Evolutionary conservation across 202 grass and related monocot species (phyloP).

Genomic region (Saccharum hybrid): DNA sequence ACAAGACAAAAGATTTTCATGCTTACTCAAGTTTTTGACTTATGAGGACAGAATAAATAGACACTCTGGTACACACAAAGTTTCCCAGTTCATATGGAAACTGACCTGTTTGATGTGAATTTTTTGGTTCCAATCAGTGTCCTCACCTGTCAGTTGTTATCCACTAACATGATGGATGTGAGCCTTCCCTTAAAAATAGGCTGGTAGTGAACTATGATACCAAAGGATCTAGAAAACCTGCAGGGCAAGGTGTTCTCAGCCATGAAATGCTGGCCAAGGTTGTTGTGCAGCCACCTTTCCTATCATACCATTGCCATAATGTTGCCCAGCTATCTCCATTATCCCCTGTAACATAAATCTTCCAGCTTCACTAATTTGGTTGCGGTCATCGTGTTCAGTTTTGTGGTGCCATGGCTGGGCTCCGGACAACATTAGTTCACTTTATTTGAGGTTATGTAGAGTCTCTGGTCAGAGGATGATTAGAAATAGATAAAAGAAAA

Average conservation of each 20-base stretch:
- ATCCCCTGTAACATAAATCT: neutral
- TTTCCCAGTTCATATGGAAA: neutral
- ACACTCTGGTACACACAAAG: neutral
- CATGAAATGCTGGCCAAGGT: neutral
- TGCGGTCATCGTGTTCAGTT: neutral
- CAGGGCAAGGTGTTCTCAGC: neutral
- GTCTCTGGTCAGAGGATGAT: neutral
- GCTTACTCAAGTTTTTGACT: neutral
- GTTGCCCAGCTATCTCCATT: neutral
- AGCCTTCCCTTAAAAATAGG: neutral
- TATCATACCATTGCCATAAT: neutral
- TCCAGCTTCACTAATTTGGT: neutral
- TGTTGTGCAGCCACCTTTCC: neutral
- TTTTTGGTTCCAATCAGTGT: neutral
- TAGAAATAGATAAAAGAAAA: neutral
- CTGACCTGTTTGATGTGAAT: neutral
- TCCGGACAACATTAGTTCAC: neutral
- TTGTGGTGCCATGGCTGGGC: neutral
- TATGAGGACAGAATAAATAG: too few relatives aligned
- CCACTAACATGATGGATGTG: conserved; percentile 2
- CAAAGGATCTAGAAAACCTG: neutral
- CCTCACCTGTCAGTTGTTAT: neutral
- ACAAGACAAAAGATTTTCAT: neutral
- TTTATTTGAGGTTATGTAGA: neutral
- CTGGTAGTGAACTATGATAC: neutral